Evolutionary conservation across 352 stramenopile species (phyloP).

Genomic region (Phytophthora rubi): DNA sequence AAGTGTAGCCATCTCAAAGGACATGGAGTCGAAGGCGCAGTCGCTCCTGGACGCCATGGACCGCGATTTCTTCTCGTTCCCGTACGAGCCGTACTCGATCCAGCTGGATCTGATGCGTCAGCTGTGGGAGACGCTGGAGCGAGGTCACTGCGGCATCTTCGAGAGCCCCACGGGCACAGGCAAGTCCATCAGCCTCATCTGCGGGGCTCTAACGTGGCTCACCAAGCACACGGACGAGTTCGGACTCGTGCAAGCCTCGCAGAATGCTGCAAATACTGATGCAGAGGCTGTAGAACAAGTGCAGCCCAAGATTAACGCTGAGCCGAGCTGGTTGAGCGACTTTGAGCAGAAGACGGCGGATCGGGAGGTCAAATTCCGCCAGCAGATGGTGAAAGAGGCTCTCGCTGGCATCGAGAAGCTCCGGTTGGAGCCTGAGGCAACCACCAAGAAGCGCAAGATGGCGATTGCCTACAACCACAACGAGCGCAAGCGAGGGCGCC

Average conservation of each 20-base stretch:
- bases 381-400: slow-evolving; percentile 49
- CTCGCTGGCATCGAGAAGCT: slow-evolving; percentile 66
- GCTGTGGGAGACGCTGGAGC: slow-evolving; percentile 85
- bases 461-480: slow-evolving; percentile 67
- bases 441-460: slow-evolving; percentile 75
- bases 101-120: slow-evolving; percentile 90
- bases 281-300: slow-evolving; percentile 4
- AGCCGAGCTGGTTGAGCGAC: slow-evolving; percentile 66
- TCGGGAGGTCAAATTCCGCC: slow-evolving; percentile 51
- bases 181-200: slow-evolving; percentile 94
- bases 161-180: slow-evolving; percentile 93
- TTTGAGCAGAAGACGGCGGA: slow-evolving; percentile 63
- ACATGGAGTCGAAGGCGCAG: background rate
- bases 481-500: slow-evolving; percentile 53
- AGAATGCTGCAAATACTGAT: slow-evolving; percentile 5
- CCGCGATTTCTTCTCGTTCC: slow-evolving; percentile 85
- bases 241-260: slow-evolving; percentile 49
- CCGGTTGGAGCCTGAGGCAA: slow-evolving; percentile 50
- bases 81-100: slow-evolving; percentile 91
- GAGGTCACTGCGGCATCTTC: slow-evolving; percentile 89
- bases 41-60: slow-evolving; percentile 33
- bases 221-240: slow-evolving; percentile 74
- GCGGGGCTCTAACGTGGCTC: slow-evolving; percentile 87
- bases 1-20: background rate
- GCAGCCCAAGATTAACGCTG: slow-evolving; percentile 30